phyloP scores from a whole-genome alignment of 495 filamentous ascomycete genomes.

The Podospora fimiseda region DNA sequence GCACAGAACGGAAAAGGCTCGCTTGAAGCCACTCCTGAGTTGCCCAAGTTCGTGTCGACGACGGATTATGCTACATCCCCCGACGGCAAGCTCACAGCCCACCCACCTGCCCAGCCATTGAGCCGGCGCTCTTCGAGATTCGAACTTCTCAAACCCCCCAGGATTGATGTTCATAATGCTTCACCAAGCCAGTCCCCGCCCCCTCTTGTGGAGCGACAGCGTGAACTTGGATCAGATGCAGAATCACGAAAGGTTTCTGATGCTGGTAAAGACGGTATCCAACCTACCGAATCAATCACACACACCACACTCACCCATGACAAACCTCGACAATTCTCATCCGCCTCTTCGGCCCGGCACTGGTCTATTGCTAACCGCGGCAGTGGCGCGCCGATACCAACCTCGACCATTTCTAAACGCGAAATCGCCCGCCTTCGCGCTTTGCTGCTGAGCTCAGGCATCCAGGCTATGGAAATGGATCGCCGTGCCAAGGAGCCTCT shows the following conservation, averaged over 20 bases:
- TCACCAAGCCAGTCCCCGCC: slow-evolving; percentile 39
- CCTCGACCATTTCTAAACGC: slow-evolving; percentile 44
- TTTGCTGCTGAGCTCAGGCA: slow-evolving; percentile 71
- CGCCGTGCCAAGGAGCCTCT: slow-evolving; percentile 52
- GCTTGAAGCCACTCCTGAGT: slow-evolving; percentile 36
- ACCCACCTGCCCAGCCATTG: slow-evolving; percentile 25
- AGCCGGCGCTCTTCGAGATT: slow-evolving; percentile 42
- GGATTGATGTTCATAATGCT: slow-evolving; percentile 52
- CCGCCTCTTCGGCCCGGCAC: slow-evolving; percentile 34
- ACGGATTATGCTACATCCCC: slow-evolving; percentile 11
- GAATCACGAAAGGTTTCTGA: slow-evolving; percentile 28
- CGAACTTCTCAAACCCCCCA: slow-evolving; percentile 54
- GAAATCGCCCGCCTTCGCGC: slow-evolving; percentile 71
- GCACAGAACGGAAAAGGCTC: slow-evolving; percentile 28
- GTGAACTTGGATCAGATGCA: slow-evolving; percentile 31
- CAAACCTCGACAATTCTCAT: slow-evolving; percentile 19
- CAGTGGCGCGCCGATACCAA: slow-evolving; percentile 26
- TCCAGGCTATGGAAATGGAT: slow-evolving; percentile 75
- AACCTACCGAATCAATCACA: neutral
- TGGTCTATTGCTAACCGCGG: slow-evolving; percentile 70
- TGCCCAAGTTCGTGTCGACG: slow-evolving; percentile 32
- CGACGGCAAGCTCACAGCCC: slow-evolving; percentile 8
- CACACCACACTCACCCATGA: slow-evolving; percentile 21
- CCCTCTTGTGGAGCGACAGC: slow-evolving; percentile 11
- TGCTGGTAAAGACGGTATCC: slow-evolving; percentile 16